These are phyloP conservation scores for Lentinus brumalis DNA, from an alignment of 768 basidiomycete genomes.

Conservation along the genomic window DNA sequence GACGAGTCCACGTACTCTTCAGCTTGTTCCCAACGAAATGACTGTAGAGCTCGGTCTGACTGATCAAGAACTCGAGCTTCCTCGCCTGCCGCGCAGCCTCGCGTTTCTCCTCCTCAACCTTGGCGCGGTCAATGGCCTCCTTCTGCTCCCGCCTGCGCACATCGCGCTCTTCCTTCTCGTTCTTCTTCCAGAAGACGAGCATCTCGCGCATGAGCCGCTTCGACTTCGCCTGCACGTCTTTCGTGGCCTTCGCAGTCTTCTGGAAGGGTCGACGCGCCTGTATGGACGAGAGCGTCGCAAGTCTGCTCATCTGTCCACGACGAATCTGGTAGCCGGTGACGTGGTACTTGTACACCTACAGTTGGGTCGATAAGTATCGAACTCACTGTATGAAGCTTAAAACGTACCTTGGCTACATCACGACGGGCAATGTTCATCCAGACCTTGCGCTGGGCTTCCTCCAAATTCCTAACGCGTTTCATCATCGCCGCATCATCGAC, in stretches of 20 bases:
- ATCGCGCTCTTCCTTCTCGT: conserved; percentile 95
- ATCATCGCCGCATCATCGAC: conserved; percentile 70
- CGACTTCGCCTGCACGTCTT: conserved; percentile 82
- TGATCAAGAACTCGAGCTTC: conserved; percentile 97
- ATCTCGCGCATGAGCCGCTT: conserved; percentile 94
- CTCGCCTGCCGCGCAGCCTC: conserved; percentile 93
- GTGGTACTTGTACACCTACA: conserved; percentile 80
- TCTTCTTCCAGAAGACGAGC: conserved; percentile 97
- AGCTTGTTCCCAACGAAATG: conserved; percentile 99
- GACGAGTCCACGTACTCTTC: conserved; percentile 60
- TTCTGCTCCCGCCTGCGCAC: conserved; percentile 92
- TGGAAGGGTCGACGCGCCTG: conserved; percentile 78
- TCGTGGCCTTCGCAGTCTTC: conserved; percentile 73
- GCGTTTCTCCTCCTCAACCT: conserved; percentile 88
- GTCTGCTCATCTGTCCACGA: conserved; percentile 70
- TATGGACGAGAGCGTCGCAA: conserved; percentile 71
- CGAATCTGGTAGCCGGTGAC: conserved; percentile 65
- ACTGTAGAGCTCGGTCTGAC: conserved; percentile 97
- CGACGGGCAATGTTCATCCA: conserved; percentile 87
- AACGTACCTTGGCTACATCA: conserved; percentile 78
- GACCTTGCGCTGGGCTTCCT: conserved; percentile 84
- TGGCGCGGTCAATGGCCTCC: conserved; percentile 86
- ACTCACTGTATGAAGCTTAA: background rate
- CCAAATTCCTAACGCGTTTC: conserved; percentile 74
- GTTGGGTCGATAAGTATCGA: background rate